Evolutionary conservation across 371 early-diverging fungal species (phyloP), one percentile per base, ranked within the genome.

Genomic region (Apophysomyces ossiformis): DNA sequence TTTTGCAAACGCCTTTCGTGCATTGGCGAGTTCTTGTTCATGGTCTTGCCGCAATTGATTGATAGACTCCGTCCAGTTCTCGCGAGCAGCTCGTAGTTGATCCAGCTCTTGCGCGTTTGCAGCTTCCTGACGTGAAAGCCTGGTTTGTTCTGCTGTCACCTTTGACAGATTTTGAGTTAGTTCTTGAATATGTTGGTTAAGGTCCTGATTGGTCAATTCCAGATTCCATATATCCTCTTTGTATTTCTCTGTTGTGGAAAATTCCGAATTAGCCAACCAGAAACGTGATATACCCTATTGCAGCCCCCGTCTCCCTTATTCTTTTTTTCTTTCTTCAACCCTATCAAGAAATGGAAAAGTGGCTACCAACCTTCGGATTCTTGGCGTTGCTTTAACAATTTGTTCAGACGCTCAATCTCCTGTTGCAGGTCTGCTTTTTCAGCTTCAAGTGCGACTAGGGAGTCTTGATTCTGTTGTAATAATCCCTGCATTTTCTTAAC

Each of bases 341-440:
- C 7, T 37, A 8, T 8, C 35, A 41, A 7, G 39, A 11, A 15
- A 47, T 44, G 18, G 37, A 12, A 46, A 26, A 4, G 41, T 26
- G 35, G 12, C 32, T 26, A 26, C 32, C 32, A 82, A 82, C 86
- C 84, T 71, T 87, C 86, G 13, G 61, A 65, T 47, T 86, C 82
- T 54, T 72, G 69, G 36, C 79, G 84, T 36, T 79, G 75, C 5
- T 82, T 70, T 12, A 87, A 61, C 57, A 86, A 84, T 39, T 82
- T 81, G 21, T 72, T 70, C 46, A 88, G 73, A 1, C 80, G 75
- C 26, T 88, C 87, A 18, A 87, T 76, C 21, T 78, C 76, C 15
- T 81, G 84, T 18, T 85, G 84, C 26, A 80, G 77, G 38, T 89
- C 89, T 13, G 68, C 69, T 56, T 81, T 85, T 37, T 87, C 82